Evolutionary conservation across 108 stramenopile species (phyloP).

Genomic region (Cyclotella distinguenda): DNA sequence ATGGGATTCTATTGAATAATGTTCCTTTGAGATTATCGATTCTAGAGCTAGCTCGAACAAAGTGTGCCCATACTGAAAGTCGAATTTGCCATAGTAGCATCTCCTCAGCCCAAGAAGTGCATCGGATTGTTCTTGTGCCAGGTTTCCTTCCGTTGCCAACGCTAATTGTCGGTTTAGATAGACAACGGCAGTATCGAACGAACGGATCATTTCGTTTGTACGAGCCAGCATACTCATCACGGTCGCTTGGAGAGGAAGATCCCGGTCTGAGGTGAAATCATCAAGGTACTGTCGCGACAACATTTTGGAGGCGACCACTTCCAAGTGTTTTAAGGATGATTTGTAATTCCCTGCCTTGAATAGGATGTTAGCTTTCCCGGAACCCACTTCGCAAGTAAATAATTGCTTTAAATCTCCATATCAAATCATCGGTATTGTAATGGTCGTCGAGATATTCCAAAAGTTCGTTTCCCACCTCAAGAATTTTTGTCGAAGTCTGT

Average conservation of each 20-base stretch:
- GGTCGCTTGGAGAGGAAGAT: constrained; percentile 15
- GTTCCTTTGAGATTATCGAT: constrained; percentile 15
- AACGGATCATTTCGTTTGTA: constrained; percentile 8
- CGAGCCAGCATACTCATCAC: constrained; percentile 23
- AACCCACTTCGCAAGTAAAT: too few species aligned
- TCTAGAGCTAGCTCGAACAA: constrained; percentile 32
- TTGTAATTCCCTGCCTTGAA: too few species aligned
- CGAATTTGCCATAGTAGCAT: constrained; percentile 39
- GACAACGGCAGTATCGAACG: constrained; percentile 24
- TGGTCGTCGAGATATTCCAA: background rate
- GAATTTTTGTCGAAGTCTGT: background rate
- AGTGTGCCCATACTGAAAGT: constrained; percentile 24
- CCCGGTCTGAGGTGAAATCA: too few species aligned
- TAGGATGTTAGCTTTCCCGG: too few species aligned
- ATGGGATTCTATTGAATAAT: constrained; percentile 15
- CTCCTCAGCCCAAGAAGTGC: constrained; percentile 34
- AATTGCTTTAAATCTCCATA: too few species aligned
- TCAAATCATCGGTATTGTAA: too few species aligned
- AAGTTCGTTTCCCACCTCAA: background rate
- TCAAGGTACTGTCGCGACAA: too few species aligned
- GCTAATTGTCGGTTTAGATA: constrained; percentile 20
- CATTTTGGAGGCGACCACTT: too few species aligned
- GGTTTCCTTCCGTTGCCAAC: constrained; percentile 34
- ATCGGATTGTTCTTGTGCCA: constrained; percentile 1
- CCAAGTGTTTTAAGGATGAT: too few species aligned